A percentile compares a stretch with the other conserved stretches of the same genome.
Conservation (phyloP, 1,139 yeast genomes). For the Ogataea hybrid region DNA sequence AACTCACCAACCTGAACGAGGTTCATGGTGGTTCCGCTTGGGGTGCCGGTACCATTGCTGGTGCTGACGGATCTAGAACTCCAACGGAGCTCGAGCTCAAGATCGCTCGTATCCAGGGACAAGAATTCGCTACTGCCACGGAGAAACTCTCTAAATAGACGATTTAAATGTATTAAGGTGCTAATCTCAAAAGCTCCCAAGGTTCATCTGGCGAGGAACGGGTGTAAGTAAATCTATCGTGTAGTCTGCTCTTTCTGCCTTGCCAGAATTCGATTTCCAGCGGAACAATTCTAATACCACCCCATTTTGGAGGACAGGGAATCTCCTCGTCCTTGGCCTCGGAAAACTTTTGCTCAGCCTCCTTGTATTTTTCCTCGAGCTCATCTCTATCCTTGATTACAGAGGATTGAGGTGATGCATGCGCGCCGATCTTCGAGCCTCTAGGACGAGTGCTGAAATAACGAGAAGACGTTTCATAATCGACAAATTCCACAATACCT, state of each 20-base stretch:
- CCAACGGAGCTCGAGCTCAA: conserved; percentile 65
- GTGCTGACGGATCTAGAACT: conserved; percentile 74
- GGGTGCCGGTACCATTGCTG: conserved; percentile 88
- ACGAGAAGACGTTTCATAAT: conserved; percentile 68
- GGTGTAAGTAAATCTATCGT: conserved; percentile 80
- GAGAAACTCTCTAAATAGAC: conserved; percentile 15
- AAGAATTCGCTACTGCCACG: conserved; percentile 48
- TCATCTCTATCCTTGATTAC: conserved; percentile 53
- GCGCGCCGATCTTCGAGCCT: conserved; percentile 92
- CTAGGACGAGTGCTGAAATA: conserved; percentile 88
- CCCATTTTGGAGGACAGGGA: conserved; percentile 95
- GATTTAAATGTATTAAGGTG: conserved; percentile 50
- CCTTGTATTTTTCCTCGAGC: conserved; percentile 52
- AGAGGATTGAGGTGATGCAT: conserved; percentile 91
- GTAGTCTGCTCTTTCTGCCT: conserved; percentile 86
- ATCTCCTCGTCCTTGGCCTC: conserved; percentile 53
- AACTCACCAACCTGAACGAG: conserved; percentile 59
- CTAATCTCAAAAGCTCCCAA: conserved; percentile 70
- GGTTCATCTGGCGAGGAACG: conserved; percentile 46
- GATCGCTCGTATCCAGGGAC: conserved; percentile 64
- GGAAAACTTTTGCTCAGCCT: conserved; percentile 56
- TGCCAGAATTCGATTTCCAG: conserved; percentile 96
- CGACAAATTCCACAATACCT: conserved; percentile 74
- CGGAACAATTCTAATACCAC: conserved; percentile 87
- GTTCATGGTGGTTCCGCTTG: conserved; percentile 84